phyloP scores from a whole-genome alignment of 2,329 filamentous ascomycete genomes.

The Amauroascus niger region DNA sequence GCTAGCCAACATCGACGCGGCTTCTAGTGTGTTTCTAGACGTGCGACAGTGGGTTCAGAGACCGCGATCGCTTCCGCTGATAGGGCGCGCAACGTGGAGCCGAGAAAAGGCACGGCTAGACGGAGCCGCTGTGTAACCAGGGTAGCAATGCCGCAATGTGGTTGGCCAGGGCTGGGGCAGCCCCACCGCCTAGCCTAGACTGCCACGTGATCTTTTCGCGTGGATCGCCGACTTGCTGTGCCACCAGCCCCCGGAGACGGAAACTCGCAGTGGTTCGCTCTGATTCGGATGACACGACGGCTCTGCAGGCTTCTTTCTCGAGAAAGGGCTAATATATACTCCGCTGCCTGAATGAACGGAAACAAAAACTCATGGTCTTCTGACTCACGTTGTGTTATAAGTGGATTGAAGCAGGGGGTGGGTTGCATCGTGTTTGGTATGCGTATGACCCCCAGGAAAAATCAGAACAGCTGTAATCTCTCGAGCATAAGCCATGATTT shows the following conservation, averaged over 20 bases:
- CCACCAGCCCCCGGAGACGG: not conserved
- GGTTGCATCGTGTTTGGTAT: slow-evolving; percentile 12
- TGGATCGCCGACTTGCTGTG: slow-evolving; percentile 1
- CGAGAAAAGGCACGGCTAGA: not conserved
- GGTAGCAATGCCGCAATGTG: not conserved
- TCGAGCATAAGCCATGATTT: not conserved
- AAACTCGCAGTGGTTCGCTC: not conserved
- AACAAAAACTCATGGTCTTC: slow-evolving; percentile 7
- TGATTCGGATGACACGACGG: not conserved
- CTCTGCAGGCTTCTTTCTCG: not conserved
- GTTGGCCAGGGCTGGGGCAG: not conserved
- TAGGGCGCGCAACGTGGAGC: slow-evolving; percentile 8
- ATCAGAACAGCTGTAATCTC: slow-evolving; percentile 2
- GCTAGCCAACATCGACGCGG: not conserved
- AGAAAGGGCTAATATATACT: not conserved
- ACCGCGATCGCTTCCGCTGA: not conserved
- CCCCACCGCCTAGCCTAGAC: not conserved
- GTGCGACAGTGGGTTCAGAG: slow-evolving; percentile 1
- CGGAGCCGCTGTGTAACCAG: slow-evolving; percentile 7
- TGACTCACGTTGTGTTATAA: slow-evolving; percentile 7
- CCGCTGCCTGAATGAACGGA: slow-evolving; percentile 1
- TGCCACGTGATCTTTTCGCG: slow-evolving; percentile 3
- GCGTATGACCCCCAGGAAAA: slow-evolving; percentile 8
- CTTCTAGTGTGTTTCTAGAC: slow-evolving; percentile 8
- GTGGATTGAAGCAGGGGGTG: slow-evolving; percentile 9